Evolutionary conservation across 176 grass and related monocot genomes (phyloP).

Genomic region (Calamus simplicifolius): DNA sequence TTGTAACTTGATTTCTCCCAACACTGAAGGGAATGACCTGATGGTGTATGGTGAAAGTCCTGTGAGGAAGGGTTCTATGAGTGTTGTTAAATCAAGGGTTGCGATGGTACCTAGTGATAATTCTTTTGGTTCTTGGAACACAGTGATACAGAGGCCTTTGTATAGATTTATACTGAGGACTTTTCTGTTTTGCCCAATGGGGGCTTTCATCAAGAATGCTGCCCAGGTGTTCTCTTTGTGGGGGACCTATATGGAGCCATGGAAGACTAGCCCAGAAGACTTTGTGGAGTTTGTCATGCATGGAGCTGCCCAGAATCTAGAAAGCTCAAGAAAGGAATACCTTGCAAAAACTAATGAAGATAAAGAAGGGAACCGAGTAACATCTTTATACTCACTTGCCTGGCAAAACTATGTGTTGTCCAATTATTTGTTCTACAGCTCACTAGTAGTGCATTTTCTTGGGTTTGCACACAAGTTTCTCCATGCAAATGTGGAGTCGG

Average conservation of each 20-base stretch:
- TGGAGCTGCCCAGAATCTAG: slow-evolving; percentile 16
- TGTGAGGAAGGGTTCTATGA: slow-evolving; percentile 5
- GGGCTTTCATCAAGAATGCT: slow-evolving; percentile 42
- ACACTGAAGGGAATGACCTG: neutral
- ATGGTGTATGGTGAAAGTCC: slow-evolving; percentile 30
- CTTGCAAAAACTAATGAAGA: neutral
- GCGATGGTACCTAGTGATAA: slow-evolving; percentile 4
- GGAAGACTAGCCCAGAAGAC: slow-evolving; percentile 56
- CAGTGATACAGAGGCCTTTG: slow-evolving; percentile 57
- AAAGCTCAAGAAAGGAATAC: slow-evolving; percentile 2
- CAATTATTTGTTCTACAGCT: slow-evolving; percentile 94
- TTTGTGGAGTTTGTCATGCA: slow-evolving; percentile 36
- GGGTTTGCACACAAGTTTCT: slow-evolving; percentile 92
- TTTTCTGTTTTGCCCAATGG: slow-evolving; percentile 70
- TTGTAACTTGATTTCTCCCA: slow-evolving; percentile 7
- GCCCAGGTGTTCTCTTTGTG: slow-evolving; percentile 63
- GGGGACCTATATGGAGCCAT: slow-evolving; percentile 77
- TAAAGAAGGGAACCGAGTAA: slow-evolving; percentile 11
- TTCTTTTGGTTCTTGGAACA: slow-evolving; percentile 43
- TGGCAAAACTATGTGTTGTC: slow-evolving; percentile 67
- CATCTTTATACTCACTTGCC: slow-evolving; percentile 28
- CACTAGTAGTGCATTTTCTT: slow-evolving; percentile 79
- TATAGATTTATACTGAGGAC: slow-evolving; percentile 77
- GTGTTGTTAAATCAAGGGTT: slow-evolving; percentile 1
- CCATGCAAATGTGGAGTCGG: slow-evolving; percentile 54